A percentile compares a stretch with the other conserved stretches of the same genome.
These are phyloP conservation scores for Suillus hirtellus DNA, from an alignment of 768 basidiomycete genomes.

Conservation along the genomic window DNA sequence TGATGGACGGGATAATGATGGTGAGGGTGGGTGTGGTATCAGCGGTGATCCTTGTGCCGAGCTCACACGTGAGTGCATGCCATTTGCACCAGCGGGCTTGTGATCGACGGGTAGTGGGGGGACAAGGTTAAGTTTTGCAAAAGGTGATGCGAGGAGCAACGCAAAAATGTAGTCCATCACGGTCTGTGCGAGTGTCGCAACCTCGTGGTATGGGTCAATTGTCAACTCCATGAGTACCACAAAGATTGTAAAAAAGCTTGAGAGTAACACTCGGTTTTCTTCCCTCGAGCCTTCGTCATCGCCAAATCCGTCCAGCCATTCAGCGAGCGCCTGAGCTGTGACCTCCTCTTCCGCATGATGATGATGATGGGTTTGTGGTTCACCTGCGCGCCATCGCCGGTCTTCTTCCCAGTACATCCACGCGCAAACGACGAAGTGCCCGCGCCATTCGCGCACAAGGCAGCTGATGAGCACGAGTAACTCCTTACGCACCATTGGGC, in stretches of 20 bases:
- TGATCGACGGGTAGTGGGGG: conserved; percentile 46
- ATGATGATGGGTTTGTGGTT: conserved; percentile 29
- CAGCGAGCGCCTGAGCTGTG: conserved; percentile 66
- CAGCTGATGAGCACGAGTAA: conserved; percentile 88
- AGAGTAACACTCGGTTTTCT: conserved; percentile 80
- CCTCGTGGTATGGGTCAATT: conserved; percentile 90
- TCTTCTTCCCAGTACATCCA: conserved; percentile 98
- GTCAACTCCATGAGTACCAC: conserved; percentile 87
- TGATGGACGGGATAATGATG: conserved; percentile 50
- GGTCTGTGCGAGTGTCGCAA: conserved; percentile 87
- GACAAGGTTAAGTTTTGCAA: conserved; percentile 63
- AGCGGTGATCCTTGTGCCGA: conserved; percentile 55
- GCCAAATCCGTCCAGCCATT: conserved; percentile 75
- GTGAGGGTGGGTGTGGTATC: conserved; percentile 45
- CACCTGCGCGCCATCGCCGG: conserved; percentile 53
- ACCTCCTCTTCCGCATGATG: conserved; percentile 62
- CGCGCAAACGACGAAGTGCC: conserved; percentile 93
- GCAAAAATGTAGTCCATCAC: conserved; percentile 93
- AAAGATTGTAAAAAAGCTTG: conserved; percentile 94
- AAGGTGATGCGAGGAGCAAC: conserved; percentile 85
- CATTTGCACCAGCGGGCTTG: conserved; percentile 31
- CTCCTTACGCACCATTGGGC: conserved; percentile 96
- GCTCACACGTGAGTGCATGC: conserved; percentile 41
- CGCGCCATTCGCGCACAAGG: conserved; percentile 94
- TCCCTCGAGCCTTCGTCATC: conserved; percentile 67